These are phyloP conservation scores for Alternaria novae-zelandiae DNA, from an alignment of 2,329 filamentous ascomycete genomes.

Conservation along the genomic window DNA sequence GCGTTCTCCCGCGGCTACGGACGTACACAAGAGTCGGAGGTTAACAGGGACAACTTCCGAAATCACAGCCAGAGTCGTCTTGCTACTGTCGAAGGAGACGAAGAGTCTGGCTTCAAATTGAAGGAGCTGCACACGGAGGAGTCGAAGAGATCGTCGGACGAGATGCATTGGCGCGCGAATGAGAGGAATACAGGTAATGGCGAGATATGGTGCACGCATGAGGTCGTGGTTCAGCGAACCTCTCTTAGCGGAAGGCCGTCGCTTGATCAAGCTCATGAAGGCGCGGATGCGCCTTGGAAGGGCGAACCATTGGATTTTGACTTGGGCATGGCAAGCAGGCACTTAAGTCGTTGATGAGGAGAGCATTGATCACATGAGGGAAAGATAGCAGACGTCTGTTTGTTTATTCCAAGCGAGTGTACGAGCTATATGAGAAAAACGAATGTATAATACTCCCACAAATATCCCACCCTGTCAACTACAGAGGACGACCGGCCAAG, in stretches of 20 bases:
- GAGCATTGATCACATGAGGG: neutral
- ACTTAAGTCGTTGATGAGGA: neutral
- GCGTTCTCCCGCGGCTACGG: constrained; percentile 11
- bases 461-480: neutral
- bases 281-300: constrained; percentile 5
- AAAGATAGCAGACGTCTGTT: neutral
- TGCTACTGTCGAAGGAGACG: neutral
- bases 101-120: constrained; percentile 4
- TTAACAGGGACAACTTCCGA: neutral
- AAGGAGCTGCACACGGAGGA: constrained; percentile 5
- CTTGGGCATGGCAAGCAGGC: neutral
- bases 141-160: constrained; percentile 8
- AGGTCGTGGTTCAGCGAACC: constrained; percentile 16
- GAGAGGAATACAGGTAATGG: neutral
- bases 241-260: constrained; percentile 11
- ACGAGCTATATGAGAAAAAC: neutral
- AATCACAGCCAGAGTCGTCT: constrained; percentile 8
- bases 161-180: neutral
- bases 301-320: constrained; percentile 5
- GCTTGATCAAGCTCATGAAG: neutral
- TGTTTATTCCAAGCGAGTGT: neutral
- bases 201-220: constrained; percentile 21
- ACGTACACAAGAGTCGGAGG: neutral
- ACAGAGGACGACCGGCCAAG: neutral
- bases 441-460: neutral